Conservation (phyloP, 2,329 filamentous ascomycete species). For the Rhinocladiella mackenziei region DNA sequence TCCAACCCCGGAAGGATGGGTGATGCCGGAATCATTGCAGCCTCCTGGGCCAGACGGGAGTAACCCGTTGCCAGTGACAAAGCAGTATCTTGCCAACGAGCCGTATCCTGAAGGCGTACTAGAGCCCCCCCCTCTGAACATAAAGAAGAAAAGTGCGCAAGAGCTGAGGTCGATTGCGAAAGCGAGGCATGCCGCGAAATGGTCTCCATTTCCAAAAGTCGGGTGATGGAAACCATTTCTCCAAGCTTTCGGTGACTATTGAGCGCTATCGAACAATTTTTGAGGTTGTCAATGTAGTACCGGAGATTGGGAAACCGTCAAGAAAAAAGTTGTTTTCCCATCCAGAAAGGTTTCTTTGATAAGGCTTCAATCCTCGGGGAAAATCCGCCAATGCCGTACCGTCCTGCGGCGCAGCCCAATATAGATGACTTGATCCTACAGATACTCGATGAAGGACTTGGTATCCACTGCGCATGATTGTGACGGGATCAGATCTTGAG, state of each 20-base stretch:
- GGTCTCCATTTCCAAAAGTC: slow-evolving; percentile 22
- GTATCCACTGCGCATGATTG: too few species aligned
- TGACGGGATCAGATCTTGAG: too few species aligned
- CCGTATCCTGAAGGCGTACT: slow-evolving; percentile 23
- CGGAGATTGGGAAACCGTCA: too few species aligned
- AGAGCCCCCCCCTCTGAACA: slow-evolving; percentile 19
- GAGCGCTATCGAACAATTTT: not conserved
- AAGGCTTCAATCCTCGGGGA: too few species aligned
- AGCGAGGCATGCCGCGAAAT: slow-evolving; percentile 8
- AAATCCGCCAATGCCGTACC: too few species aligned
- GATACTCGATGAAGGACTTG: too few species aligned
- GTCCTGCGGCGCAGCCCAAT: too few species aligned
- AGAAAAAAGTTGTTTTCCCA: too few species aligned
- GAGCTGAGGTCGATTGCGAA: slow-evolving; percentile 7
- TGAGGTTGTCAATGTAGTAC: too few species aligned
- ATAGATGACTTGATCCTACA: too few species aligned
- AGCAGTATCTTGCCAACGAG: slow-evolving; percentile 29
- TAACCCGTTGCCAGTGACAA: slow-evolving; percentile 5
- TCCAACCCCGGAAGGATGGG: slow-evolving; percentile 23
- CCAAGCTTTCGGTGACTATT: not conserved
- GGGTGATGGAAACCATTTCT: slow-evolving; percentile 1
- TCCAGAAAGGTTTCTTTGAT: too few species aligned
- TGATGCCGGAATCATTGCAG: slow-evolving; percentile 19
- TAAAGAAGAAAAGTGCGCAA: slow-evolving; percentile 6
- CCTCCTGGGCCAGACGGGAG: slow-evolving; percentile 19